These are phyloP conservation scores for Magnaporthiopsis poae DNA, from an alignment of 2,329 filamentous ascomycete genomes.

Conservation along the genomic window DNA sequence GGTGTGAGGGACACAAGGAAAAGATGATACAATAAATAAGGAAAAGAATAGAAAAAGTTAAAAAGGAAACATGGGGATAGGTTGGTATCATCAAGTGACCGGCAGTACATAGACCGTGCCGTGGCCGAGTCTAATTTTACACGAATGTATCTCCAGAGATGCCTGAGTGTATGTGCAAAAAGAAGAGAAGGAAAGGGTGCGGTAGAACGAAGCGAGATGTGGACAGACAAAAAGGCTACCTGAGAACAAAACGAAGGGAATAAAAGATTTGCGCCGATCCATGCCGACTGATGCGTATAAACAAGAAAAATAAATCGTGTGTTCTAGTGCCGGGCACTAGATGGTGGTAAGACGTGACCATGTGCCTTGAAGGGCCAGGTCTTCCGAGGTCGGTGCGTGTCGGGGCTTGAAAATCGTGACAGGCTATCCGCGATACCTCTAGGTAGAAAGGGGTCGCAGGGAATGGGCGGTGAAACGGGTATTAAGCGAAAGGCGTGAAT, in stretches of 20 bases:
- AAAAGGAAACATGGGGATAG: background rate
- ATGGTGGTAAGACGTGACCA: background rate
- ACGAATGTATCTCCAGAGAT: slow-evolving; percentile 7
- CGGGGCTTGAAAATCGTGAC: background rate
- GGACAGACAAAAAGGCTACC: background rate
- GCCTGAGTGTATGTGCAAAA: background rate
- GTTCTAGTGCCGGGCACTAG: background rate
- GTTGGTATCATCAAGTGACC: slow-evolving; percentile 5
- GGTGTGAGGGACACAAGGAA: background rate
- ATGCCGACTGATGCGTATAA: slow-evolving; percentile 4
- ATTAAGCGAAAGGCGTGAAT: background rate
- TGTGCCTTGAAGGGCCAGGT: background rate
- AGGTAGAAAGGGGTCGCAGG: background rate
- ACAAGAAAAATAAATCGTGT: slow-evolving; percentile 1
- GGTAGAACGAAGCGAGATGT: background rate
- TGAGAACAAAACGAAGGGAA: background rate
- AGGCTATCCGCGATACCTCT: too few relatives aligned
- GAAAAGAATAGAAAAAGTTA: background rate
- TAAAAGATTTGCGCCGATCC: slow-evolving; percentile 1
- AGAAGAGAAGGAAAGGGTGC: background rate
- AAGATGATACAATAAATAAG: background rate
- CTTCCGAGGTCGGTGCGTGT: background rate
- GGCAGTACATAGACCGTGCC: background rate
- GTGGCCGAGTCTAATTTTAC: slow-evolving; percentile 3
- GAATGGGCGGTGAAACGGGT: background rate